Evolutionary conservation across 2,329 filamentous ascomycete species (phyloP).

Genomic region (Parasarocladium wereldwijsianum): DNA sequence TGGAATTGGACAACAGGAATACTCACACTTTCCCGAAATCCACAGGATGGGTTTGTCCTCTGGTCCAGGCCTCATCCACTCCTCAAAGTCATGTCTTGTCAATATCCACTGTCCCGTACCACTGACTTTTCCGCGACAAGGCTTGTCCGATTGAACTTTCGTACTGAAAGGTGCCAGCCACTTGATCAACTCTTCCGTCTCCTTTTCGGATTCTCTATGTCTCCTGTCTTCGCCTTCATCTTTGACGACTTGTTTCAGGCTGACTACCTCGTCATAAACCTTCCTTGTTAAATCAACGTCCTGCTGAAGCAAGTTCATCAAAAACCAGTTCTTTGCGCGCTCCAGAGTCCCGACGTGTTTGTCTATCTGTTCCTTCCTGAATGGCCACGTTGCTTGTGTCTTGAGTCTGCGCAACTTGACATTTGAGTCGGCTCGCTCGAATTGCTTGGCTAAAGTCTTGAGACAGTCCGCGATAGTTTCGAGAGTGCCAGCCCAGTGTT

Average conservation of each 20-base stretch:
- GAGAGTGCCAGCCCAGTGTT: constrained; percentile 10
- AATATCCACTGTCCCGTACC: constrained; percentile 11
- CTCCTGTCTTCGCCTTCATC: constrained; percentile 9
- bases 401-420: constrained; percentile 7
- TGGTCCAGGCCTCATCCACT: constrained; percentile 7
- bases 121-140: constrained; percentile 7
- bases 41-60: constrained; percentile 9
- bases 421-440: constrained; percentile 6
- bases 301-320: constrained; percentile 12
- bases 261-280: constrained; percentile 10
- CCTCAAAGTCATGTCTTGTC: constrained; percentile 6
- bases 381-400: constrained; percentile 9
- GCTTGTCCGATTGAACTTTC: constrained; percentile 7
- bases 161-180: constrained; percentile 10
- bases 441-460: no score
- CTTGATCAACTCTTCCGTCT: constrained; percentile 8
- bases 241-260: constrained; percentile 9
- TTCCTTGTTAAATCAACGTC: constrained; percentile 8
- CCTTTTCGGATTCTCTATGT: constrained; percentile 7
- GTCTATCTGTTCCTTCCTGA: constrained; percentile 8
- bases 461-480: constrained; percentile 8
- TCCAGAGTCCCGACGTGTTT: constrained; percentile 10
- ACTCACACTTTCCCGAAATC: constrained; percentile 12
- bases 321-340: constrained; percentile 12
- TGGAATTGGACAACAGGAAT: neutral